A percentile compares a stretch with the other conserved stretches of the same genome.
Conservation (phyloP, 371 early-diverging fungal species). For the Mortierella sp. region DNA sequence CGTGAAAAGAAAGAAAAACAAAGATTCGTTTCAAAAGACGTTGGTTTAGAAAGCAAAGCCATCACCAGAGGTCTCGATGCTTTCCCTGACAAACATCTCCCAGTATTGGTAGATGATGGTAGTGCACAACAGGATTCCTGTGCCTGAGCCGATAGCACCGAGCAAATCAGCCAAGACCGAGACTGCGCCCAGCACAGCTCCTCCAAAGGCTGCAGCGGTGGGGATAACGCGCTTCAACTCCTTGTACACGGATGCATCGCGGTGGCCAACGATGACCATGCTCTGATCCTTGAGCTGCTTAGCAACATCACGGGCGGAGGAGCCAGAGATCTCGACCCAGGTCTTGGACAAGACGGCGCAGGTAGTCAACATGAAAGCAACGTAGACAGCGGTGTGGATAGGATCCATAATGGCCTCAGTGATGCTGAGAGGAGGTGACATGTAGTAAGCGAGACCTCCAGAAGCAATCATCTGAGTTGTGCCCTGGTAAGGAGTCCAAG, state of each 20-base stretch:
- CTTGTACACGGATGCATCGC: constrained; percentile 97
- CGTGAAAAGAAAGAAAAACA: constrained; percentile 1
- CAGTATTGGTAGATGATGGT: constrained; percentile 99
- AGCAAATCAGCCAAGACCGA: constrained; percentile 95
- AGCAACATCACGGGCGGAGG: constrained; percentile 98
- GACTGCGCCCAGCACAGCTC: constrained; percentile 95
- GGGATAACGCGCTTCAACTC: constrained; percentile 99
- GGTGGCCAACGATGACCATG: constrained; percentile 96
- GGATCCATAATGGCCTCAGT: constrained; percentile 90
- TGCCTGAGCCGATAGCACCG: constrained; percentile 98
- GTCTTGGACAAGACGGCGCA: constrained; percentile 98
- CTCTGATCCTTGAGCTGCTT: constrained; percentile 97
- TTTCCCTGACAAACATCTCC: constrained; percentile 97
- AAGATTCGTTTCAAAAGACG: neutral
- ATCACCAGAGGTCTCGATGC: constrained; percentile 54
- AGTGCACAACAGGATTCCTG: constrained; percentile 99
- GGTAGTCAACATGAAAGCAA: constrained; percentile 90
- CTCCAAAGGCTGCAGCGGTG: constrained; percentile 95
- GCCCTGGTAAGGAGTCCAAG: constrained; percentile 94
- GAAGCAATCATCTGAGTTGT: constrained; percentile 91
- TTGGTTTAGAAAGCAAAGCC: constrained; percentile 48
- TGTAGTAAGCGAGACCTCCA: constrained; percentile 97
- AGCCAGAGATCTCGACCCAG: constrained; percentile 99
- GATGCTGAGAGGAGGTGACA: constrained; percentile 95
- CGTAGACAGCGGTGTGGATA: constrained; percentile 95